Base-by-base conservation (phyloP, 176 grass and related monocot species). In the Triticum timopheevii region DNA sequence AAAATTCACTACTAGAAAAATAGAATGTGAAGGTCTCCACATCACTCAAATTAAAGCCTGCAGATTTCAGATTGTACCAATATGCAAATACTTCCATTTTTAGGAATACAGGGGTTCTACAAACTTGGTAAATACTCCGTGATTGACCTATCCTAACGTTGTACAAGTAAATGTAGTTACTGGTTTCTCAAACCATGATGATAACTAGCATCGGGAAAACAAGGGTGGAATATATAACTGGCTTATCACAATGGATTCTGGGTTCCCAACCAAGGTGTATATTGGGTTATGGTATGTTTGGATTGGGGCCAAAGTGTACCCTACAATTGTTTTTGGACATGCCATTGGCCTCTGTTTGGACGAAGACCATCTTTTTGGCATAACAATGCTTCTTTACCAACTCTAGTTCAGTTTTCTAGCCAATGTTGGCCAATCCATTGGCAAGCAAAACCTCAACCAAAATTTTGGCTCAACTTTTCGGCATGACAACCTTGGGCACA, bases 131-230 rank as follows among this genome's bases (percentile, higher is more conserved):
- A 61, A 69, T 80, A 81, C 12, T 79, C 13, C 6, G 36, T 30
- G 71, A 13, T 81, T 65, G 58, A 33, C 65, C n/a, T 1, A 22
- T 74, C 17, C 34, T 75, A 38, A 49, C 15, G 45, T 58, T 82
- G 72, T 77, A 31, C 30, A 66, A 50, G 70, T 75, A 65, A 82
- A 56, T 76, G 23, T 20, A 58, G 33, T 56, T 76, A 38, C 61
- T 80, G 13, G 39, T 74, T 81, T 81, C 19, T 65, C 56, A 74
- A 66, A 66, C 31, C 6, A 76, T 87, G 68, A 54, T 76, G 70
- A 42, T 58, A 87, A 66, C 65, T 44, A 69, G 63, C 33, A 69
- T 74, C 52, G 20, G 23, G 40, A 52, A 78, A 38, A 45, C n/a
- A 79, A 36, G 9, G 73, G 17, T 80, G 24, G 4, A 70, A 70